Evolutionary conservation across 2,329 filamentous ascomycete species (phyloP).

Genomic region (Fusarium sp.): DNA sequence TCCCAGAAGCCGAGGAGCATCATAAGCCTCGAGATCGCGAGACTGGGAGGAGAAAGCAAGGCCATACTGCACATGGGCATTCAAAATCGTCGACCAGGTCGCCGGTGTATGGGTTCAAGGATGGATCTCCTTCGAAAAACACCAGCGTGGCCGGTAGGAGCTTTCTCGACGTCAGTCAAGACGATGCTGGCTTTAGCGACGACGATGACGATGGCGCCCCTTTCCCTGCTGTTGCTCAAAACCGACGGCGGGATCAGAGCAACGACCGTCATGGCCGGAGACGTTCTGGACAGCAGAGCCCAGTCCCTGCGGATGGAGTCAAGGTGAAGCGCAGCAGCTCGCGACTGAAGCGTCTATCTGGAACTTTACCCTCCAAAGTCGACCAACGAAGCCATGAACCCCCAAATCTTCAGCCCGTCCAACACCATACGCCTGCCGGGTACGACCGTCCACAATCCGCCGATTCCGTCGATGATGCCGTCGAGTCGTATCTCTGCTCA

Average conservation of each 20-base stretch:
- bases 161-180: conserved; percentile 43
- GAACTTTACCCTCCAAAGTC: conserved; percentile 53
- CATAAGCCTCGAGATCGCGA: conserved; percentile 37
- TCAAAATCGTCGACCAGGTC: conserved; percentile 26
- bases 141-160: conserved; percentile 34
- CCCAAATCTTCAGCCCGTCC: conserved; percentile 42
- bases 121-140: conserved; percentile 32
- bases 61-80: conserved; percentile 22
- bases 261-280: conserved; percentile 56
- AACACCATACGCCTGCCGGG: conserved; percentile 53
- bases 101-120: conserved; percentile 37
- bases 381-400: conserved; percentile 49
- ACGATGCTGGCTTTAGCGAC: conserved; percentile 45
- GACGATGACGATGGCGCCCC: conserved; percentile 72
- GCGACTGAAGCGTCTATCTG: conserved; percentile 66
- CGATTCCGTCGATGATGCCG: conserved; percentile 89
- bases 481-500: conserved; percentile 84
- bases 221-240: conserved; percentile 72
- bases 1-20: conserved; percentile 55
- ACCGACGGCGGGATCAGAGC: conserved; percentile 61
- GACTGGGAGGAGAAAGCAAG: conserved; percentile 29
- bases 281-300: conserved; percentile 59
- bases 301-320: conserved; percentile 57
- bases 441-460: conserved; percentile 80
- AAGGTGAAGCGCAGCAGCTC: conserved; percentile 65